Evolutionary conservation across 2,329 filamentous ascomycete genomes (phyloP).

Genomic region (Phaeosphaeriaceae sp.): DNA sequence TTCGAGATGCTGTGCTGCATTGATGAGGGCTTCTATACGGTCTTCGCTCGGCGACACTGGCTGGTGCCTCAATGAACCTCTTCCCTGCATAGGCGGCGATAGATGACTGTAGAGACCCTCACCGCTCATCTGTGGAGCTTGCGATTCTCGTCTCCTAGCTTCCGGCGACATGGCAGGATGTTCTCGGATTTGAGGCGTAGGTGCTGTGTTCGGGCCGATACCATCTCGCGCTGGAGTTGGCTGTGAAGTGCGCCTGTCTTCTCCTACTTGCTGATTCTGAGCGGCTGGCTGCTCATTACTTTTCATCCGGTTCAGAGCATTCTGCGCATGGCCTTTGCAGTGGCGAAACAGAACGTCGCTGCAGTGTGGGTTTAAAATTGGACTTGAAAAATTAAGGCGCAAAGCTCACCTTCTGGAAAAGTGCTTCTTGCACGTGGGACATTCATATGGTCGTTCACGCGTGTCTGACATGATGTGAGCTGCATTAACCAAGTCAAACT

Average conservation of each 20-base stretch:
- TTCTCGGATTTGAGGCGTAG: conserved; percentile 30
- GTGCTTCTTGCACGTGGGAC: conserved; percentile 60
- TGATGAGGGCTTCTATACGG: conserved; percentile 48
- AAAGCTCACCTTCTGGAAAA: conserved; percentile 60
- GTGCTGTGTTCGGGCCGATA: conserved; percentile 23
- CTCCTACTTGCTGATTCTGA: conserved; percentile 30
- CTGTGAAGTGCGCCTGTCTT: conserved; percentile 27
- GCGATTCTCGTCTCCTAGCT: conserved; percentile 31
- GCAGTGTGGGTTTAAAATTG: conserved; percentile 26
- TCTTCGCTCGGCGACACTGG: conserved; percentile 39
- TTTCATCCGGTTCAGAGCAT: conserved; percentile 46
- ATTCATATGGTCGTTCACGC: conserved; percentile 62
- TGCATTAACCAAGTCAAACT: not conserved
- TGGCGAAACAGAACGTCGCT: conserved; percentile 61
- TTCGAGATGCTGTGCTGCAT: conserved; percentile 46
- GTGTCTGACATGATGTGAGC: conserved; percentile 54
- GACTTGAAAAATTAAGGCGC: conserved; percentile 15
- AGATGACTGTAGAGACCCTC: conserved; percentile 28
- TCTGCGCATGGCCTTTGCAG: conserved; percentile 58
- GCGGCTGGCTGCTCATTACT: conserved; percentile 35
- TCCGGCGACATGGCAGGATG: conserved; percentile 36
- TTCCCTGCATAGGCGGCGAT: conserved; percentile 18
- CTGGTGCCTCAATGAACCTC: conserved; percentile 19
- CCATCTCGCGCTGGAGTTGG: conserved; percentile 22
- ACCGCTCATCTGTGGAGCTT: conserved; percentile 27